Percentiles rank a stretch among this genome's conserved stretches.
phyloP scores from a whole-genome alignment of 768 basidiomycete genomes.

The Kwoniella heveanensis region DNA sequence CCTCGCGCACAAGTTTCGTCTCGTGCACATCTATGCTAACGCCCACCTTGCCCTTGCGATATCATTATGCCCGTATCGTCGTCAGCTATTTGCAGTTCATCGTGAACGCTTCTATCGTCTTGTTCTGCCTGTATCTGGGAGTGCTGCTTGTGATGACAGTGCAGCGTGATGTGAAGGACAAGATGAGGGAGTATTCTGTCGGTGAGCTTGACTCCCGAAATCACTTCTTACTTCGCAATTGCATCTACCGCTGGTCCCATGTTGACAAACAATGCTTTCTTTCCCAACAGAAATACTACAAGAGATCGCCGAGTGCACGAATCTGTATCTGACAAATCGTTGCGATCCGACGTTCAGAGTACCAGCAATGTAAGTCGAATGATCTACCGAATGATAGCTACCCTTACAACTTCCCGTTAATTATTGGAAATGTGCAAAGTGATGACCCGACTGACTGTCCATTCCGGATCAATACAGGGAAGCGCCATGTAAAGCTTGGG shows the following conservation, averaged over 20 bases:
- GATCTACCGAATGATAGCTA: too few relatives aligned
- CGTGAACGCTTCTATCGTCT: conserved; percentile 82
- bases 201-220: conserved; percentile 64
- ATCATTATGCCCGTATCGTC: too few relatives aligned
- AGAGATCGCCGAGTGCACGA: conserved; percentile 84
- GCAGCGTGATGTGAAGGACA: conserved; percentile 82
- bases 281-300: conserved; percentile 72
- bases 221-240: too few relatives aligned
- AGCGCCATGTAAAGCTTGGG: conserved; percentile 83
- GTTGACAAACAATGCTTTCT: conserved; percentile 12
- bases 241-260: too few relatives aligned
- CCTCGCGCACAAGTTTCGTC: too few relatives aligned
- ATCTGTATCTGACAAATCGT: conserved; percentile 77
- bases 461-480: conserved; percentile 54
- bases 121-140: conserved; percentile 80
- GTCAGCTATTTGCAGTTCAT: conserved; percentile 87
- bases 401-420: too few relatives aligned
- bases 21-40: too few relatives aligned
- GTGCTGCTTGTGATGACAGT: conserved; percentile 87
- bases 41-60: too few relatives aligned
- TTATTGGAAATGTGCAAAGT: too few relatives aligned
- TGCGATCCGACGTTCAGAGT: conserved; percentile 71
- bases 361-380: conserved; percentile 69
- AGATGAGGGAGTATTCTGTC: conserved; percentile 83
- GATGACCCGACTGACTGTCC: too few relatives aligned